A percentile compares a stretch with the other conserved stretches of the same genome.
These are phyloP conservation scores for Selenicereus undatus DNA, from an alignment of 148 eudicot genomes.

Conservation along the genomic window DNA sequence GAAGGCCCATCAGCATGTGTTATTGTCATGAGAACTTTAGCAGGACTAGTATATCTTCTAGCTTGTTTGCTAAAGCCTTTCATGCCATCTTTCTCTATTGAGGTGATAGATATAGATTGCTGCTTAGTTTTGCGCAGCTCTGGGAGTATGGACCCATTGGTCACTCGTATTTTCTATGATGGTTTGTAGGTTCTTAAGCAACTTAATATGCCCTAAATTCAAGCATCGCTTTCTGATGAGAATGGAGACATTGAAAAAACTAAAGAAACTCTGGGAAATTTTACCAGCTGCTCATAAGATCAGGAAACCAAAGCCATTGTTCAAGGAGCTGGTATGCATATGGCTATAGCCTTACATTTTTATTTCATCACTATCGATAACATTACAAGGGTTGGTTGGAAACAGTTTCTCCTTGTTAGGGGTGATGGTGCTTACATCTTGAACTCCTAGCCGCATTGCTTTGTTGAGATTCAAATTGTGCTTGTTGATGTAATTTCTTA, in stretches of 20 bases:
- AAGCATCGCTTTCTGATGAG: slow-evolving; percentile 62
- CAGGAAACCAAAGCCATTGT: slow-evolving; percentile 82
- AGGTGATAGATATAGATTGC: slow-evolving; percentile 42
- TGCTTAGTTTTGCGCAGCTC: not conserved
- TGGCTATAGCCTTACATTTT: not conserved
- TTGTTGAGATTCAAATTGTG: not conserved
- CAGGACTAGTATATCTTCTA: slow-evolving; percentile 78
- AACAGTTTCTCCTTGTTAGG: not conserved
- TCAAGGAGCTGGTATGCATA: slow-evolving; percentile 73
- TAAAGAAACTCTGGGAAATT: slow-evolving; percentile 69
- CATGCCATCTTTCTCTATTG: slow-evolving; percentile 78
- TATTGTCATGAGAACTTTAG: slow-evolving; percentile 72
- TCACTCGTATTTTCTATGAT: slow-evolving; percentile 9
- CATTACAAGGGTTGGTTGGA: not conserved
- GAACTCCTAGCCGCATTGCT: not conserved
- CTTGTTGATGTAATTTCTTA: not conserved
- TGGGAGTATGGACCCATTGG: not conserved
- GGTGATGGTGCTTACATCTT: not conserved
- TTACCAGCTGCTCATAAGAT: slow-evolving; percentile 69
- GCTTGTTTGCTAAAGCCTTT: slow-evolving; percentile 83
- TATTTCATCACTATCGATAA: not conserved
- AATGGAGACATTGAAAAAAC: slow-evolving; percentile 48
- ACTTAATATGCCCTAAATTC: slow-evolving; percentile 56
- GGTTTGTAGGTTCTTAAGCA: slow-evolving; percentile 70
- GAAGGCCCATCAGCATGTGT: slow-evolving; percentile 64